These are phyloP conservation scores for Neolentinus lepideus DNA, from an alignment of 1,284 basidiomycete species.

Conservation along the genomic window DNA sequence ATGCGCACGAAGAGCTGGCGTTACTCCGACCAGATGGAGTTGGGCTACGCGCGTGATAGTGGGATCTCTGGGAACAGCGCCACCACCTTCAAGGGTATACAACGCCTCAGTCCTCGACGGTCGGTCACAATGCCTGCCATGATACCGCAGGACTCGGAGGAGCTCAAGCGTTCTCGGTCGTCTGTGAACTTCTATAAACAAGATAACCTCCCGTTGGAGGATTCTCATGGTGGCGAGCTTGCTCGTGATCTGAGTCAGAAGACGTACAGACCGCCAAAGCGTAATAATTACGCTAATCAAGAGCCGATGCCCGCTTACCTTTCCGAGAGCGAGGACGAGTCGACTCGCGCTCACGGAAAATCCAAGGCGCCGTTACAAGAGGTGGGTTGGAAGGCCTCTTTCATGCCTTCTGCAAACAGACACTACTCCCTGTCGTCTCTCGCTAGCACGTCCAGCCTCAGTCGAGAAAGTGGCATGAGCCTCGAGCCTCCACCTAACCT, in stretches of 20 bases:
- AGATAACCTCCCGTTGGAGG: neutral
- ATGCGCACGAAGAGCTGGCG: neutral
- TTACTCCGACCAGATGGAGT: neutral
- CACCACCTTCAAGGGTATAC: neutral
- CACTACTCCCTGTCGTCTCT: neutral
- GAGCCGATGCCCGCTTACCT: neutral
- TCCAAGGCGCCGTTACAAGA: too few relatives aligned
- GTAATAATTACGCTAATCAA: too few relatives aligned
- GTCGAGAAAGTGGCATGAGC: neutral
- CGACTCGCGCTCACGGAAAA: neutral
- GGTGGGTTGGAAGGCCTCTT: too few relatives aligned
- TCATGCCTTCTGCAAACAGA: too few relatives aligned
- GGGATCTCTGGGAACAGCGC: neutral
- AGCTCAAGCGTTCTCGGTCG: neutral
- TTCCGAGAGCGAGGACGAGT: neutral
- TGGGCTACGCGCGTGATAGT: neutral
- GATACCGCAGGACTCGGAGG: neutral
- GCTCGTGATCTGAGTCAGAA: neutral
- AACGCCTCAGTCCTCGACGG: neutral
- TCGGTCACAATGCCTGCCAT: neutral
- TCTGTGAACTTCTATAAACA: neutral
- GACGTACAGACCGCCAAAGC: neutral
- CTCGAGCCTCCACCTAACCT: neutral
- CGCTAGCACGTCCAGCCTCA: neutral
- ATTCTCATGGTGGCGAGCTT: neutral